Base-by-base conservation (phyloP, 192 early-diverging fungal genomes). In the Coemansia sp. region DNA sequence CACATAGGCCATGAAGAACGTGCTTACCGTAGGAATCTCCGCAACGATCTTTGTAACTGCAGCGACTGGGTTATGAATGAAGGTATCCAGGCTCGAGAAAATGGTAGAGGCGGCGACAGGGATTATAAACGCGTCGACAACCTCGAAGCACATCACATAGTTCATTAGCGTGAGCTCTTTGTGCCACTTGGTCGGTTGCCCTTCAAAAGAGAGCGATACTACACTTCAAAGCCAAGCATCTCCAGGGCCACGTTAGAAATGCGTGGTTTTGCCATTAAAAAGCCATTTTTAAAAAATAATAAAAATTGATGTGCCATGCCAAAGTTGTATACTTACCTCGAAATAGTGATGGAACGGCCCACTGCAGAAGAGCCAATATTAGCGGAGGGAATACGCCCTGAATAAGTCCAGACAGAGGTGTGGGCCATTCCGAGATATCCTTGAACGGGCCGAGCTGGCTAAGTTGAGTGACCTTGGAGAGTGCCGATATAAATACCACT, bases 1-100 rank as follows among this genome's bases (percentile, higher is more conserved):
- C 35, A 69, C 68, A 32, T 69, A 69, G 13, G 68, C 42, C 55
- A 68, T 68, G 19, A 68, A 68, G 40, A 68, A 68, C 26, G 60
- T 62, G 42, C 60, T 68, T 14, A 68, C 67, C 10, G 58, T 59
- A 6, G 67, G 67, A 9, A 68, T 62, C 23, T 68, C 46, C 0
- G 33, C 19, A 16, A 62, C 35, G 6, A 68, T 68, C 28, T 40
- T 62, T n/a, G 23, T 40, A 16, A 28, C 67, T 2, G 57, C 40
- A 9, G 38, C 57, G 67, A 61, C 35, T 14, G 67, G 67, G 23
- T 68, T 38, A 8, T 14, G 38, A 23, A 68, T 59, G 28, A 68
- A 68, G 35, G 58, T 61, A 6, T 17, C 42, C 21, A 68, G 28
- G 32, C 60, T 50, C 37, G 60, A 62, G 28, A 69, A 63, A 8